Evolutionary conservation across 192 early-diverging fungal genomes (phyloP), one percentile per base, ranked within the genome.

Genomic region (Backusella macrospora): DNA sequence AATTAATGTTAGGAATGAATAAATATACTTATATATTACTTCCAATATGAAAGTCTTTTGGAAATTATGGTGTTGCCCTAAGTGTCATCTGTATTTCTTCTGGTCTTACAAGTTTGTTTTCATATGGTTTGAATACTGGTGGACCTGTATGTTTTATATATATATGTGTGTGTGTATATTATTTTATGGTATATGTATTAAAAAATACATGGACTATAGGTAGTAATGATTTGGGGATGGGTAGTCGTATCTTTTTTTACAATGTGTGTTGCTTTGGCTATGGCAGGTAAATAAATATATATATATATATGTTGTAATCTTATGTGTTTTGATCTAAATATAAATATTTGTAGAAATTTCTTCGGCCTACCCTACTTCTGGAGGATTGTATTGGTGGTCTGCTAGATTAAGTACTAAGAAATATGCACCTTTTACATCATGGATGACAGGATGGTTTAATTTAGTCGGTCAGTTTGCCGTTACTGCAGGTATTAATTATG

Each of bases 381-480:
- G 84, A 23, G 82, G 82, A 34, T 46, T 80, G n/a, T 80, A 80
- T 34, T 80, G 62, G 62, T 80, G 70, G 65, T 46, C 64, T 14
- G 78, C 78, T 15, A 40, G 52, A 18, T 68, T 80, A 26, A 68
- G 55, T 63, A 40, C 74, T 43, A 73, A 68, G 42, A 47, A 68
- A 55, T 73, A 76, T 6, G 80, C 78, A 21, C 82, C 85, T 5
- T 84, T 86, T 72, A 78, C 81, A 47, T 81, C 82, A 5, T 86
- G 85, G 85, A 80, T 86, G 48, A 86, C 85, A 10, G 85, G 85
- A 65, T 86, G 85, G 85, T 86, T 81, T 75, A 86, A 86, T 62
- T 55, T 86, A 23, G 78, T 86, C 7, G 85, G 85, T 16, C 85
- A 86, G 40, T 86, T 86, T 81, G 85, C 82, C 13, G 83, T 83